Evolutionary conservation across 495 filamentous ascomycete species (phyloP), one percentile per base, ranked within the genome.

Genomic region (Aspergillus avenaceus): DNA sequence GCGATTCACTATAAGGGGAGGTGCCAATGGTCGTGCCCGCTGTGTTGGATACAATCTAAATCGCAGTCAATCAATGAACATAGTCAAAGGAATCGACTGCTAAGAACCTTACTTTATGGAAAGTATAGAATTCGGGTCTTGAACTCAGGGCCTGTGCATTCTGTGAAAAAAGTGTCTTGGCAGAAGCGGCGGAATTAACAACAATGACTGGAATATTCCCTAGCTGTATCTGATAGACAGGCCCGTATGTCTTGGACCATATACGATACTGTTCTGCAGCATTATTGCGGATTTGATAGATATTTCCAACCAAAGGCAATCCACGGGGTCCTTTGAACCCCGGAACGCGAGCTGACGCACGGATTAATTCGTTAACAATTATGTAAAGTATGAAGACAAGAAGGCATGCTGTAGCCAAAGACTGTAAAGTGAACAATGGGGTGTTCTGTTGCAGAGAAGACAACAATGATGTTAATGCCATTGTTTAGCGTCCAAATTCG

Each of bases 21-120:
- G 83, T 82, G 9, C 82, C 84, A 46, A 87, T 85, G 0, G 82
- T 85, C 4, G 81, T 80, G n/a, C 82, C 82, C 6, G 80, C 75
- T 1, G 80, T 84, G 27, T 77, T 82, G 13, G 78, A 81, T 4
- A 84, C 73, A 7, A 85, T 76, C 79, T 83, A 48, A 23, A 34
- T 24, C n/a, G 9, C 8, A 27, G 18, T 8, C 14, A 12, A 19
- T 46, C 29, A 46, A 46, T 19, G 3, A 7, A 11, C 18, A n/a
- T 13, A 26, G 4, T 3, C 12, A 48, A 13, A 27, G 21, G 9
- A 21, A 37, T 27, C 11, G 41, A 26, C 26, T 31, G 8, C 25
- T 8, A 11, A 24, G 0, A 41, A 52, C 62, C n/a, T 27, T 60
- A 83, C 80, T 64, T 81, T 83, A 47, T 86, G 83, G 57, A 84